These are phyloP conservation scores for Colletotrichum salicis DNA, from an alignment of 2,329 filamentous ascomycete species.

Conservation along the genomic window DNA sequence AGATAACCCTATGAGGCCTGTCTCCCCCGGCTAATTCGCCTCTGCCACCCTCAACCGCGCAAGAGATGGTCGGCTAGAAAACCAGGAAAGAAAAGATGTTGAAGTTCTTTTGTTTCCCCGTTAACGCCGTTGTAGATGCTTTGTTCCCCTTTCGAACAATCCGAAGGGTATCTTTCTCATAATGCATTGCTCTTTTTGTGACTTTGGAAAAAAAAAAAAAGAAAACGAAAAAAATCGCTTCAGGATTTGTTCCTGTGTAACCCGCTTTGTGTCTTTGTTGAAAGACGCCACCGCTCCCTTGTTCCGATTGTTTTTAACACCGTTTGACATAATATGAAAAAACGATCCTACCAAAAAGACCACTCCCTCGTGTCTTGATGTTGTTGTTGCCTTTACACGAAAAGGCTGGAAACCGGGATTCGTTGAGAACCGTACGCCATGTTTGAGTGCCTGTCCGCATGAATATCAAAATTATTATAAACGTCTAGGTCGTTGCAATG, in stretches of 20 bases:
- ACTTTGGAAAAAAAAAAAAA: conserved; percentile 25
- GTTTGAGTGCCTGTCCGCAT: conserved; percentile 36
- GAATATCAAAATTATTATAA: conserved; percentile 36
- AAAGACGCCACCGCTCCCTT: conserved; percentile 53
- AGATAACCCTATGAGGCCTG: conserved; percentile 1
- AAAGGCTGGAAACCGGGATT: conserved; percentile 37
- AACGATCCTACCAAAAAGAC: conserved; percentile 26
- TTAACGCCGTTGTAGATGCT: conserved; percentile 49
- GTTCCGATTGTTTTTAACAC: conserved; percentile 34
- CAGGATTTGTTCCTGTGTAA: conserved; percentile 40
- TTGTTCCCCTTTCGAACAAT: conserved; percentile 37
- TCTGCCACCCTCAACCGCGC: conserved; percentile 17
- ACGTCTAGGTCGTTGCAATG: conserved; percentile 38
- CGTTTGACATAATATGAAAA: conserved; percentile 28
- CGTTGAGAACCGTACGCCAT: conserved; percentile 39
- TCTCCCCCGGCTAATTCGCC: conserved; percentile 6
- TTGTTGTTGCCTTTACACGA: conserved; percentile 32
- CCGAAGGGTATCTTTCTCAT: conserved; percentile 50
- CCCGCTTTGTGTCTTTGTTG: conserved; percentile 55
- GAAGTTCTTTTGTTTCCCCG: conserved; percentile 59
- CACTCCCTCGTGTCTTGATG: conserved; percentile 19
- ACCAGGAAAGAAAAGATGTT: conserved; percentile 58
- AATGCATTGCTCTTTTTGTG: conserved; percentile 46
- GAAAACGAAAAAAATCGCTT: conserved; percentile 14
- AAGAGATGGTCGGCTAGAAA: conserved; percentile 49